Conservation (phyloP, 345 rosid species). For the Salix arbutifolia region DNA sequence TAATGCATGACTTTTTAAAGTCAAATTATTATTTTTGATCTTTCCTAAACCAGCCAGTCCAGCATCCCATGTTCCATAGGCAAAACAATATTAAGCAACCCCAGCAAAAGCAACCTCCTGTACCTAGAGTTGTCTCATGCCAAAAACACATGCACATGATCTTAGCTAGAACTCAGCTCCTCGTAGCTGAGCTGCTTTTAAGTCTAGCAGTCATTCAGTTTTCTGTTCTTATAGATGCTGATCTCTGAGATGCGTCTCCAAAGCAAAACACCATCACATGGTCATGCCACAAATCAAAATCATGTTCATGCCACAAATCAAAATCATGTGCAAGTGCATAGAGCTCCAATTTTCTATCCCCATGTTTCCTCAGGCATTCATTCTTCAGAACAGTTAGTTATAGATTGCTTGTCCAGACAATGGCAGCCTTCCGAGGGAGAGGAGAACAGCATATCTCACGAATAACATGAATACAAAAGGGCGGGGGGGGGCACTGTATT, state of each 20-base stretch:
- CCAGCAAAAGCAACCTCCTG: background rate
- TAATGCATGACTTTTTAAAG: too few relatives aligned
- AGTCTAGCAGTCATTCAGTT: background rate
- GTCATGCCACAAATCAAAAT: background rate
- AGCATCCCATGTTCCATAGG: background rate
- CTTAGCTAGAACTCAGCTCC: constrained; percentile 11
- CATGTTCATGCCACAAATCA: background rate
- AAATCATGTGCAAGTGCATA: background rate
- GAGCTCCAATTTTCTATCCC: background rate
- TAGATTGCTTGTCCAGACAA: background rate
- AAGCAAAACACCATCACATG: background rate
- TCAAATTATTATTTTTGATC: too few relatives aligned
- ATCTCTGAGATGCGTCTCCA: background rate
- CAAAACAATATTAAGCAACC: background rate
- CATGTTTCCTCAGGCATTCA: background rate
- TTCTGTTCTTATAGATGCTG: background rate
- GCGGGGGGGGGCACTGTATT: background rate
- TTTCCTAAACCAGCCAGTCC: too few relatives aligned
- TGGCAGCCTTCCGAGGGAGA: background rate
- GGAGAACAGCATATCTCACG: background rate
- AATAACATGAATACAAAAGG: background rate
- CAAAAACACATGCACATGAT: constrained; percentile 17
- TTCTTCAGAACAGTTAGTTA: background rate
- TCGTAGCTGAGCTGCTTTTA: background rate
- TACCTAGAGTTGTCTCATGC: constrained; percentile 13